Conservation (phyloP, 2,329 filamentous ascomycete species). For the Fusarium bulbicola region DNA sequence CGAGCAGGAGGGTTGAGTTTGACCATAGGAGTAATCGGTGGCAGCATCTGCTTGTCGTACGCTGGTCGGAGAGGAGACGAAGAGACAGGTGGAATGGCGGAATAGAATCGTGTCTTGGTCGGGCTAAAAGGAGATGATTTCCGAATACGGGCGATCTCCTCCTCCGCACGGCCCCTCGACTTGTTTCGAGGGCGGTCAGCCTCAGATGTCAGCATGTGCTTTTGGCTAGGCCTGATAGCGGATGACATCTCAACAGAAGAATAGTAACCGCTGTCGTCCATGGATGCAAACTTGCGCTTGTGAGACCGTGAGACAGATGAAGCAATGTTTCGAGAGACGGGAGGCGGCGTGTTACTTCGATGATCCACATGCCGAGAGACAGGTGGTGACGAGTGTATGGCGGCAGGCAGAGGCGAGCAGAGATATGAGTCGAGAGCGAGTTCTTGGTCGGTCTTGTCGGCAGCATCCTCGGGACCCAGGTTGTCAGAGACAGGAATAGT, state of each 20-base stretch:
- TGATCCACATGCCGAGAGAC: conserved; percentile 67
- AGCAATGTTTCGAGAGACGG: conserved; percentile 66
- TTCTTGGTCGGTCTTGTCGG: conserved; percentile 56
- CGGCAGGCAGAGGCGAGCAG: conserved; percentile 74
- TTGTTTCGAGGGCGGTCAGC: conserved; percentile 82
- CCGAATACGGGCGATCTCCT: conserved; percentile 92
- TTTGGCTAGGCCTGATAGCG: conserved; percentile 75
- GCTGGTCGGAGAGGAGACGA: conserved; percentile 73
- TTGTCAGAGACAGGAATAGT: conserved; percentile 78
- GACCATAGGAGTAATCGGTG: conserved; percentile 83
- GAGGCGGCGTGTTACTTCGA: conserved; percentile 80
- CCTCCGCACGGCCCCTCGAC: conserved; percentile 84
- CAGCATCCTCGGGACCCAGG: conserved; percentile 61
- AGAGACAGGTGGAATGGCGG: conserved; percentile 63
- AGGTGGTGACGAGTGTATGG: conserved; percentile 92
- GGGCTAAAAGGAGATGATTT: conserved; percentile 95
- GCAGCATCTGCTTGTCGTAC: conserved; percentile 69
- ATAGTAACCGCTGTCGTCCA: conserved; percentile 96
- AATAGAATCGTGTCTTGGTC: conserved; percentile 70
- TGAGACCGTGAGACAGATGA: conserved; percentile 74
- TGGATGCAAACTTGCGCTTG: conserved; percentile 79
- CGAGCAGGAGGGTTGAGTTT: conserved; percentile 73
- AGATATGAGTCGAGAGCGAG: conserved; percentile 57
- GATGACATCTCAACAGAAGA: conserved; percentile 91
- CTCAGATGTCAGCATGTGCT: conserved; percentile 78